A percentile compares a stretch with the other conserved stretches of the same genome.
Evolutionary conservation across 192 early-diverging fungal species (phyloP).

Genomic region (Spizellomyces punctatus): DNA sequence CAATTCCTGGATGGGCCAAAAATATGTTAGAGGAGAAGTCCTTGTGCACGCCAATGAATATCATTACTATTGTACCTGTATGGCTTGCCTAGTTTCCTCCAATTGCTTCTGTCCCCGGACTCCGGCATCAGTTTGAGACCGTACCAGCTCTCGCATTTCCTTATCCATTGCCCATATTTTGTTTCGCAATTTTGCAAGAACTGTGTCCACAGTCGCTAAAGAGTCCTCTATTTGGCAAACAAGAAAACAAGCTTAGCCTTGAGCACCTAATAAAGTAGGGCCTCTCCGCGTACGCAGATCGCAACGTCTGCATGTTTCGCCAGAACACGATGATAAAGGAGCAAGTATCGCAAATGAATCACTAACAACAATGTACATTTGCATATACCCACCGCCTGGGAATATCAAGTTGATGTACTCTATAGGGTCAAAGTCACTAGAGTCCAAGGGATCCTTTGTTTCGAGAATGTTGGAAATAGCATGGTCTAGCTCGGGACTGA

Average conservation of each 20-base stretch:
- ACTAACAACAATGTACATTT: not conserved
- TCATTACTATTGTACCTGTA: conserved; percentile 52
- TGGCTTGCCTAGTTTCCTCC: conserved; percentile 71
- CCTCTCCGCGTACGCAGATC: too few relatives aligned
- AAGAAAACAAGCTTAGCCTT: not conserved
- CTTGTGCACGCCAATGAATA: not conserved
- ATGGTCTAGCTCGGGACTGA: conserved; percentile 56
- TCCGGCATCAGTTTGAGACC: conserved; percentile 66
- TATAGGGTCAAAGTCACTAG: conserved; percentile 69
- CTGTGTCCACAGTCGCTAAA: conserved; percentile 63
- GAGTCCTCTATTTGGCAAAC: conserved; percentile 57
- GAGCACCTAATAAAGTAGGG: too few relatives aligned
- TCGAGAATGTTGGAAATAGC: conserved; percentile 58
- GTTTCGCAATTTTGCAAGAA: conserved; percentile 59
- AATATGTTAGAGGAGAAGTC: not conserved
- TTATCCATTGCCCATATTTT: conserved; percentile 63
- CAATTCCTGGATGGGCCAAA: conserved; percentile 55
- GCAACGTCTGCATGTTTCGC: not conserved
- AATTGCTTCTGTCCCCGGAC: conserved; percentile 65
- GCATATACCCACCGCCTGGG: conserved; percentile 39
- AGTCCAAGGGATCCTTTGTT: conserved; percentile 66
- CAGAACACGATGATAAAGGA: not conserved
- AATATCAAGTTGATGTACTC: conserved; percentile 82
- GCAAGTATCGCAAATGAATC: not conserved
- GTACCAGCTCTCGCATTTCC: conserved; percentile 72